These are phyloP conservation scores for Cryptosporidium ryanae DNA, from an alignment of 169 alveolate species.

Conservation along the genomic window DNA sequence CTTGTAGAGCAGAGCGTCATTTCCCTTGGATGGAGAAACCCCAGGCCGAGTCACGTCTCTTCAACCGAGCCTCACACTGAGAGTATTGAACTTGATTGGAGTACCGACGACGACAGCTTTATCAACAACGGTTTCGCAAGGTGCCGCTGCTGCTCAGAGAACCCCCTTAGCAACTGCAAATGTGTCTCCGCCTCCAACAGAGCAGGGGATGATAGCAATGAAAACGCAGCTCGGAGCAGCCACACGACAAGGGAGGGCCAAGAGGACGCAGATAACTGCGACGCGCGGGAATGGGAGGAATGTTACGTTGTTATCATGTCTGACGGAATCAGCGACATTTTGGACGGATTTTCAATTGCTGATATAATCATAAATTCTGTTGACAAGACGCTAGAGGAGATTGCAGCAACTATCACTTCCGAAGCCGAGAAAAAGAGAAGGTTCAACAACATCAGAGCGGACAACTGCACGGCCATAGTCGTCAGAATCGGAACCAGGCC, in stretches of 20 bases:
- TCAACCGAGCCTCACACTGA: background rate
- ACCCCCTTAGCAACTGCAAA: no score
- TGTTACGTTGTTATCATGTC: constrained; percentile 52
- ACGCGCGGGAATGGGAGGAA: no score
- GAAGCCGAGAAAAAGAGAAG: constrained; percentile 66
- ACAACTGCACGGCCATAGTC: constrained; percentile 62
- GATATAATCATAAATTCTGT: constrained; percentile 24
- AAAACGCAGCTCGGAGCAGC: no score
- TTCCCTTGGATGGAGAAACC: constrained; percentile 55
- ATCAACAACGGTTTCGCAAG: background rate
- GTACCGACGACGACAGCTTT: constrained; percentile 54
- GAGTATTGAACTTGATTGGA: constrained; percentile 20
- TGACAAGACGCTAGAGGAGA: constrained; percentile 27
- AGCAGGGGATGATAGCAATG: no score
- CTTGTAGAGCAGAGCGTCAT: constrained; percentile 41
- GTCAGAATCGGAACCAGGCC: background rate
- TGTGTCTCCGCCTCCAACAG: no score
- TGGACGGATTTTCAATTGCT: constrained; percentile 59
- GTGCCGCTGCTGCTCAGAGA: no score
- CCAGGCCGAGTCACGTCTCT: background rate
- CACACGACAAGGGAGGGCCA: no score
- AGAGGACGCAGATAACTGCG: no score
- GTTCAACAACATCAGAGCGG: constrained; percentile 31
- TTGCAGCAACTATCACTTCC: constrained; percentile 13
- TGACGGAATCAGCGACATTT: constrained; percentile 56